Evolutionary conservation across 441 rosid genomes (phyloP), one percentile per base, ranked within the genome.

Genomic region (Aleurites moluccanus): DNA sequence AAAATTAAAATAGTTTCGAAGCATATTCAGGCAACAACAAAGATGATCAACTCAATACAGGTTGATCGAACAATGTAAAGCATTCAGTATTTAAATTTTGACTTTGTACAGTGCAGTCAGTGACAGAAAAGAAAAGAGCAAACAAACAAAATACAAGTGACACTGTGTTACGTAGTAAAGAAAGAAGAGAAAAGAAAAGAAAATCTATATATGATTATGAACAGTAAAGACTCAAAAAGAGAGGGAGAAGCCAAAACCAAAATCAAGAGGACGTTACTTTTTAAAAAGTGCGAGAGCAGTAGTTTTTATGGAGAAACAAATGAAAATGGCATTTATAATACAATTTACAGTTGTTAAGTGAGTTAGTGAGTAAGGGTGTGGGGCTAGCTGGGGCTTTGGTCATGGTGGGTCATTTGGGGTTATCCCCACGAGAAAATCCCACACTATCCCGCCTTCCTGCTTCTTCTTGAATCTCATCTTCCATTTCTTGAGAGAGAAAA

Each of bases 391-490:
- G n/a, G n/a, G n/a, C n/a, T n/a, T n/a, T n/a, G n/a, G n/a, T n/a
- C n/a, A n/a, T n/a, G 69, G 84, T 68, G 71, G 76, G 87, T 70
- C 80, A 66, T 66, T 71, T 57, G 73, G 80, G 75, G 40, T 76
- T 79, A 70, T 73, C 74, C 10, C 10, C 69, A 70, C 83, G 72
- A 81, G 81, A 63, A 81, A 44, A 68, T 16, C 65, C 57, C 71
- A 15, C 25, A 7, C 45, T 40, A 77, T 87, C 87, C 86, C 82
- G 83, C 83, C 68, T 87, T 88, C 83, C 83, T 86, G 83, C 88
- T 85, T 72, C 83, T 79, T 72, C 90, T 90, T 84, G 80, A 83
- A 83, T 81, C 80, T 83, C 75, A 13, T 55, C 72, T 44, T 23
- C 44, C 44, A 21, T n/a, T 25, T 6, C 23, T 6, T 16, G 50